Percentiles rank a stretch among this genome's conserved stretches.
These are phyloP conservation scores for Monilinia fructigena DNA, from an alignment of 2,329 filamentous ascomycete species.

Conservation along the genomic window DNA sequence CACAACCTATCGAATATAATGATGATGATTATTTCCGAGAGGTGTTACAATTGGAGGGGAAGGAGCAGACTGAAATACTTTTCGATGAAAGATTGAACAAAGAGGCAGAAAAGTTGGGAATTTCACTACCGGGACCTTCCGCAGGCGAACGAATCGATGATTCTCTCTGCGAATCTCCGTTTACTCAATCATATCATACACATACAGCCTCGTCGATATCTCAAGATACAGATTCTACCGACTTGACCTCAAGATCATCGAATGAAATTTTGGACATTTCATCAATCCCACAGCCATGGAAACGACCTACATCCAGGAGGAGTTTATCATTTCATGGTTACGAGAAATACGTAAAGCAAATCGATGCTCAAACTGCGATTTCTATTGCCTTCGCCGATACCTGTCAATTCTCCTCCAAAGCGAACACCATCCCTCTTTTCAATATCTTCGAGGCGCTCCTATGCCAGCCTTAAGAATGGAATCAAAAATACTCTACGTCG, in stretches of 20 bases:
- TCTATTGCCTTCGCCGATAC: constrained; percentile 16
- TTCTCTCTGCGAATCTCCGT: constrained; percentile 34
- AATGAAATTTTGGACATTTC: constrained; percentile 26
- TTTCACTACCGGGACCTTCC: constrained; percentile 31
- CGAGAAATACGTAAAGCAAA: constrained; percentile 36
- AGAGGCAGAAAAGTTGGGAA: constrained; percentile 37
- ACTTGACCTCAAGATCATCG: constrained; percentile 36
- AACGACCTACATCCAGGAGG: constrained; percentile 27
- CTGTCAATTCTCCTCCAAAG: constrained; percentile 30
- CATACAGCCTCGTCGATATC: constrained; percentile 36
- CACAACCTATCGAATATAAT: constrained; percentile 29
- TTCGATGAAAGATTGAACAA: constrained; percentile 33
- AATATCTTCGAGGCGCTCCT: constrained; percentile 35
- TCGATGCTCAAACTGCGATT: constrained; percentile 28
- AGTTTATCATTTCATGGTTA: constrained; percentile 39
- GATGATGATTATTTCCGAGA: constrained; percentile 36
- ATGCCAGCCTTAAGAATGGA: constrained; percentile 35
- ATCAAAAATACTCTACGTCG: constrained; percentile 34
- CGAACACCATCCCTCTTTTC: constrained; percentile 38
- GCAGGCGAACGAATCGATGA: constrained; percentile 23
- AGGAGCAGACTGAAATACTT: constrained; percentile 32
- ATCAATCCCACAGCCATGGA: constrained; percentile 24
- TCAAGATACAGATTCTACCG: constrained; percentile 34
- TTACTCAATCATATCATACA: constrained; percentile 31
- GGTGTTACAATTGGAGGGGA: constrained; percentile 35